Evolutionary conservation across 768 basidiomycete species (phyloP).

Genomic region (Lactarius indigo): DNA sequence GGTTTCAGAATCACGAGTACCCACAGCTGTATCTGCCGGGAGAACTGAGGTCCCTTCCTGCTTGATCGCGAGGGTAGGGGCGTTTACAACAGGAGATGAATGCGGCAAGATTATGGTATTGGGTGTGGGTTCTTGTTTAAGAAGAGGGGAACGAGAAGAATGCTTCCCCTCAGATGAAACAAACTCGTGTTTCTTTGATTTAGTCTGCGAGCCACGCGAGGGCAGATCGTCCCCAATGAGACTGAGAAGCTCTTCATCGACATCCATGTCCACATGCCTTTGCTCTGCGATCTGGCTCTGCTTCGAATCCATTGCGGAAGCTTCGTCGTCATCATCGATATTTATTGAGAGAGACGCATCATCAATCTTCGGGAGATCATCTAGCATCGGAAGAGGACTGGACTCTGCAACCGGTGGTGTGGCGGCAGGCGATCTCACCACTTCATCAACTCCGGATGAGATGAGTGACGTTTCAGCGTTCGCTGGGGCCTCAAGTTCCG

Average conservation of each 20-base stretch:
- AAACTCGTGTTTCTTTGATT: conserved; percentile 14
- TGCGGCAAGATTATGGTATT: conserved; percentile 14
- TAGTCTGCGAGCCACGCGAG: conserved; percentile 19
- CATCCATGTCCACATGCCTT: conserved; percentile 50
- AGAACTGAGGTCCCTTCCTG: conserved; percentile 57
- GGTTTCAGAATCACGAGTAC: conserved; percentile 13
- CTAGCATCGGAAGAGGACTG: not conserved
- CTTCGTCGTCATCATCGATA: conserved; percentile 4
- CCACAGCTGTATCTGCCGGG: conserved; percentile 29
- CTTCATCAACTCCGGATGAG: not conserved
- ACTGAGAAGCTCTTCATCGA: conserved; percentile 63
- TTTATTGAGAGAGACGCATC: not conserved
- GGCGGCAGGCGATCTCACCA: not conserved
- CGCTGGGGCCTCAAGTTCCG: not conserved
- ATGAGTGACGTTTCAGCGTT: not conserved
- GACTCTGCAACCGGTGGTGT: not conserved
- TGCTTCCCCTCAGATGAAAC: conserved; percentile 2
- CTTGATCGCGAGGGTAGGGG: conserved; percentile 24
- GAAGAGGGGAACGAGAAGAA: not conserved
- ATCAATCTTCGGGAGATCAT: not conserved
- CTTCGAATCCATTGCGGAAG: not conserved
- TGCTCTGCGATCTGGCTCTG: not conserved
- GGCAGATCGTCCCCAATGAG: conserved; percentile 48
- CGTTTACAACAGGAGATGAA: conserved; percentile 18
- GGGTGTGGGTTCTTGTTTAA: conserved; percentile 8